These are phyloP conservation scores for Striga hermonthica DNA, from an alignment of 305 asterid genomes.

Conservation along the genomic window DNA sequence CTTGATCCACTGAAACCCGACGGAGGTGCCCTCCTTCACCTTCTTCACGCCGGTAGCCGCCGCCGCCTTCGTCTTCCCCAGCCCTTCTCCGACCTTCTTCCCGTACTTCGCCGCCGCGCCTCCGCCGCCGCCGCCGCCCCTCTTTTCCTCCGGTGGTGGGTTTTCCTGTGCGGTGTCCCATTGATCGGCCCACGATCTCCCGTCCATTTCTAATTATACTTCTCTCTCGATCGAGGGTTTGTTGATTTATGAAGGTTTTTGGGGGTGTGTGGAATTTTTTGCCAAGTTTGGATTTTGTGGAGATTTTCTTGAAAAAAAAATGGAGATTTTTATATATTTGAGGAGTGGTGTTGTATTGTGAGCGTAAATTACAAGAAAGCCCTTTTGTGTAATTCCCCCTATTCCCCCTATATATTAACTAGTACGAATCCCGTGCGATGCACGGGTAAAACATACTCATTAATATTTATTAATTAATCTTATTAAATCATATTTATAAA, in stretches of 20 bases:
- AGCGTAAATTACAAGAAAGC: too few relatives aligned
- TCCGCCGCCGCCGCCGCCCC: constrained; percentile 22
- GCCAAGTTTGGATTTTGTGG: constrained; percentile 29
- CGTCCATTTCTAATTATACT: constrained; percentile 27
- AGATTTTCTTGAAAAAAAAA: constrained; percentile 19
- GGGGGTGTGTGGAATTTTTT: constrained; percentile 6
- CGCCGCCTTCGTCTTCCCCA: constrained; percentile 53
- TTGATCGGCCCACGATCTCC: constrained; percentile 75
- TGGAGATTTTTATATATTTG: constrained; percentile 23
- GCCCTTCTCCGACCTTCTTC: constrained; percentile 52
- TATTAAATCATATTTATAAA: too few relatives aligned
- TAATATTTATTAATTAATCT: too few relatives aligned
- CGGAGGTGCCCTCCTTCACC: constrained; percentile 58
- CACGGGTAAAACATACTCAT: too few relatives aligned
- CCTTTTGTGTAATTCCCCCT: too few relatives aligned
- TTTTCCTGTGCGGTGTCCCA: constrained; percentile 47
- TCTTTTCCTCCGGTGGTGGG: constrained; percentile 37
- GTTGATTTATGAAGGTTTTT: not conserved
- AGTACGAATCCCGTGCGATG: too few relatives aligned
- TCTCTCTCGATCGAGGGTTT: not conserved
- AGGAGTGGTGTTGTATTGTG: too few relatives aligned
- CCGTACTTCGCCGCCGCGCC: constrained; percentile 41
- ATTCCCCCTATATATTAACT: too few relatives aligned
- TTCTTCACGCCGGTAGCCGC: constrained; percentile 63
- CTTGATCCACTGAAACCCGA: constrained; percentile 62